Evolutionary conservation across 2,329 filamentous ascomycete species (phyloP), one percentile per base, ranked within the genome.

Genomic region (Alternaria sp.): DNA sequence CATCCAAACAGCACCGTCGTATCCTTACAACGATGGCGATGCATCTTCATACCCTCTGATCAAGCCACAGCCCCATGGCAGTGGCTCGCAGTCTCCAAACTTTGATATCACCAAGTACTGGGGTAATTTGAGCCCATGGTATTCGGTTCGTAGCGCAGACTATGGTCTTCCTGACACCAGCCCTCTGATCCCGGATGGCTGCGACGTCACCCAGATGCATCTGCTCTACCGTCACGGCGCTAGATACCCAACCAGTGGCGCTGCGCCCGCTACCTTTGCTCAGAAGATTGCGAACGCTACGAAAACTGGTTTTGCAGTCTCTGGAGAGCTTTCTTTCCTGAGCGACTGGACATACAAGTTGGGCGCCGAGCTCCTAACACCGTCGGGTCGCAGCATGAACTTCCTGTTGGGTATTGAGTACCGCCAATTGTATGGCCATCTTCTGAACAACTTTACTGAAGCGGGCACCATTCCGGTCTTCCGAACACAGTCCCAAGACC

Each of bases 371-470:
- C 67, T 77, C 6, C 68, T 77, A 1, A 77, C 74, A 0, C 74
- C 75, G 4, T 77, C 73, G 49, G 75, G 75, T 18, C 74, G 75
- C 47, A 71, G 71, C 55, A 71, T 84, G 66, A 75, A 79, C 55
- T 83, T 83, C 66, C 66, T 81, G 12, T 74, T 83, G 4, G 81
- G 81, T 9, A 66, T 82, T 12, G 72, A 75, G 56, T 76, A 82
- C 61, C 79, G 82, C 15, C 78, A 83, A 63, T 73, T 83, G n/a
- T 83, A 77, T 26, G 74, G 81, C 8, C 71, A 80, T 50, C 75
- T 83, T 12, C 78, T 84, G 45, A 83, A 83, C 64, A 83, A 83
- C 70, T 83, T 83, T 61, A 74, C 78, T n/a, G 73, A 64, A 44
- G 43, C 66, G 2, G 77, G 77, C 25, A 74, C 78, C 6, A 68